Evolutionary conservation across 2,329 filamentous ascomycete genomes (phyloP).

Genomic region (Aspergillus fischeri): DNA sequence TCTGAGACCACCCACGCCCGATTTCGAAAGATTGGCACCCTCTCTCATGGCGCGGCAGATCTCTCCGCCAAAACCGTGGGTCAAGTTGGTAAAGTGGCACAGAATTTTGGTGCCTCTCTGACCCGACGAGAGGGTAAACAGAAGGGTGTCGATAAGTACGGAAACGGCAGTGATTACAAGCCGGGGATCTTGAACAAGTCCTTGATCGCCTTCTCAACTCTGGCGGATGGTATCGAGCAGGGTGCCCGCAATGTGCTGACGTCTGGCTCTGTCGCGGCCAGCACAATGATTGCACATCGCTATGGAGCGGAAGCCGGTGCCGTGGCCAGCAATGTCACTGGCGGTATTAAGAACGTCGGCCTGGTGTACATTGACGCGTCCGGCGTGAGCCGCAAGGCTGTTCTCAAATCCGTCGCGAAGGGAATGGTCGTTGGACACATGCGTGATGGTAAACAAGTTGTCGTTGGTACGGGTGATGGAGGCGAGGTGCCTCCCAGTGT

Average conservation of each 20-base stretch:
- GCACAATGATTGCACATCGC: conserved; percentile 79
- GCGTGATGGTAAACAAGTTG: conserved; percentile 46
- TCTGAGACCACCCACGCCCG: conserved; percentile 76
- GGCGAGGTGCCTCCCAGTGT: conserved; percentile 29
- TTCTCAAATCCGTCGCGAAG: conserved; percentile 93
- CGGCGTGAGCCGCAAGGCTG: conserved; percentile 80
- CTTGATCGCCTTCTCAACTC: conserved; percentile 91
- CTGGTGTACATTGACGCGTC: conserved; percentile 96
- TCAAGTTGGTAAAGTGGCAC: conserved; percentile 74
- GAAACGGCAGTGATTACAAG: conserved; percentile 66
- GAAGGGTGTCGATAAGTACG: conserved; percentile 65
- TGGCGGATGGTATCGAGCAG: conserved; percentile 90
- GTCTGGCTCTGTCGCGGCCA: conserved; percentile 72
- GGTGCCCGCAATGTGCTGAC: conserved; percentile 74
- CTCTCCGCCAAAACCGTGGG: conserved; percentile 84
- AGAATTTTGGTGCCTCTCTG: conserved; percentile 79
- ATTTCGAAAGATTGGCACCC: conserved; percentile 83
- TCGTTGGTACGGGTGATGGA: conserved; percentile 46
- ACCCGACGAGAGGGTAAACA: conserved; percentile 55
- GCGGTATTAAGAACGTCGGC: conserved; percentile 92
- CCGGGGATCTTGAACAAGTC: conserved; percentile 92
- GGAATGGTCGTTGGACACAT: conserved; percentile 66
- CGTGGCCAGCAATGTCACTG: conserved; percentile 69
- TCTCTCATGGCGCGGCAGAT: conserved; percentile 73
- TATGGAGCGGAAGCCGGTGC: conserved; percentile 83